A percentile compares a stretch with the other conserved stretches of the same genome.
Evolutionary conservation across 768 basidiomycete genomes (phyloP).

Genomic region (Boletus sp.): DNA sequence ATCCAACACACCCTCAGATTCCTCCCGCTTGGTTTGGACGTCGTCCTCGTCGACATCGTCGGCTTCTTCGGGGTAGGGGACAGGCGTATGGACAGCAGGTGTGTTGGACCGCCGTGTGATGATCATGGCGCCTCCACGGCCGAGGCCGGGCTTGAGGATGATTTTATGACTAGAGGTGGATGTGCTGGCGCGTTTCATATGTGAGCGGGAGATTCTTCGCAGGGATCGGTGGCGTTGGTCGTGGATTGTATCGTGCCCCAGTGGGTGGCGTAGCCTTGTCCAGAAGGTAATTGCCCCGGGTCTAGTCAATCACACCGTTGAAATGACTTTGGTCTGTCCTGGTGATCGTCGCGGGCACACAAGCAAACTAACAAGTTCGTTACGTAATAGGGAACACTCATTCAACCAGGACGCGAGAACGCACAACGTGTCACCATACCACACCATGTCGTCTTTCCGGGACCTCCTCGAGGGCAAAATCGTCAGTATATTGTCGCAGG

Average conservation of each 20-base stretch:
- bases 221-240: background rate
- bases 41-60: constrained; percentile 26
- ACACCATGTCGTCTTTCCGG: constrained; percentile 25
- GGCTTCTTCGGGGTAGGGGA: constrained; percentile 19
- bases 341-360: background rate
- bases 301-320: background rate
- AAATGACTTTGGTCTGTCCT: no score
- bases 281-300: background rate
- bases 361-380: background rate
- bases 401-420: background rate
- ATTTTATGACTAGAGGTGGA: constrained; percentile 34
- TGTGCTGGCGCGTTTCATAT: constrained; percentile 23
- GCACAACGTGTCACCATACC: constrained; percentile 9
- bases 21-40: constrained; percentile 29
- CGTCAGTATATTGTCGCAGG: constrained; percentile 11
- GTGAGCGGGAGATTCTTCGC: background rate
- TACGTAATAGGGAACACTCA: constrained; percentile 13
- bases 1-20: constrained; percentile 27
- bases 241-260: background rate
- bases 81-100: constrained; percentile 15
- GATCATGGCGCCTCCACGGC: constrained; percentile 26
- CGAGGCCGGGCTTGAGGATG: constrained; percentile 39
- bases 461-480: constrained; percentile 31
- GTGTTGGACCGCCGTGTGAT: constrained; percentile 24
- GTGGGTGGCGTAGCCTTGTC: background rate